Conservation (phyloP, 1,284 basidiomycete genomes). For the Macrocybe sp. region DNA sequence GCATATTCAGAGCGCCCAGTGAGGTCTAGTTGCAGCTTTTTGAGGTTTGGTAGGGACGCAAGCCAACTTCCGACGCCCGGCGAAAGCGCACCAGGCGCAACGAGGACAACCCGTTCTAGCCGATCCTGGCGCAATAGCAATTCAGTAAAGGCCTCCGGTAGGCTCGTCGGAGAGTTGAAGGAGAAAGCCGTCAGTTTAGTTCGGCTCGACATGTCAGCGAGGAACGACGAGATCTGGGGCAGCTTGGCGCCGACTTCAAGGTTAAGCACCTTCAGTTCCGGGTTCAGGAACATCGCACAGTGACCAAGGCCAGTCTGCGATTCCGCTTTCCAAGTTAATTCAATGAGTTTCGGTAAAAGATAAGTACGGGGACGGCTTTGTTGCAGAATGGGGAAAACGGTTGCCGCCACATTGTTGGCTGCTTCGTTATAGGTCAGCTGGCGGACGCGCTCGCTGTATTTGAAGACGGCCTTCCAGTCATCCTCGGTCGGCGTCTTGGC, state of each 20-base stretch:
- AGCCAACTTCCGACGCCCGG: constrained; percentile 66
- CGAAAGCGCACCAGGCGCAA: constrained; percentile 66
- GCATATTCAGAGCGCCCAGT: constrained; percentile 59
- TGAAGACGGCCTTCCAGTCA: constrained; percentile 63
- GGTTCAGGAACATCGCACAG: constrained; percentile 56
- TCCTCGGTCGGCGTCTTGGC: constrained; percentile 52
- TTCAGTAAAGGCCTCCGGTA: constrained; percentile 67
- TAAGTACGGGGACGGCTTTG: constrained; percentile 54
- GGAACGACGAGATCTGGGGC: constrained; percentile 54
- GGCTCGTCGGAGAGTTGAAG: constrained; percentile 58
- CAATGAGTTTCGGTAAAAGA: constrained; percentile 63
- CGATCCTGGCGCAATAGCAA: constrained; percentile 51
- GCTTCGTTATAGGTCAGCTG: constrained; percentile 66
- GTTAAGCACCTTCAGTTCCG: constrained; percentile 51
- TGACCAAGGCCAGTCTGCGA: constrained; percentile 58
- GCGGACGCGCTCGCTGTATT: constrained; percentile 60
- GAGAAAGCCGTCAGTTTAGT: constrained; percentile 61
- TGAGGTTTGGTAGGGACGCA: constrained; percentile 52
- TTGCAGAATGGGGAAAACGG: constrained; percentile 61
- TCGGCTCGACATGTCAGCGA: constrained; percentile 54
- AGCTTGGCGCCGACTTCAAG: constrained; percentile 57
- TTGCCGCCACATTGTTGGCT: constrained; percentile 53
- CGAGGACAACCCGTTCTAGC: constrained; percentile 57
- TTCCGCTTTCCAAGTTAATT: constrained; percentile 68
- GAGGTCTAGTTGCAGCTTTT: constrained; percentile 62